These are phyloP conservation scores for Phytophthora boehmeriae DNA, from an alignment of 352 stramenopile genomes.

Conservation along the genomic window DNA sequence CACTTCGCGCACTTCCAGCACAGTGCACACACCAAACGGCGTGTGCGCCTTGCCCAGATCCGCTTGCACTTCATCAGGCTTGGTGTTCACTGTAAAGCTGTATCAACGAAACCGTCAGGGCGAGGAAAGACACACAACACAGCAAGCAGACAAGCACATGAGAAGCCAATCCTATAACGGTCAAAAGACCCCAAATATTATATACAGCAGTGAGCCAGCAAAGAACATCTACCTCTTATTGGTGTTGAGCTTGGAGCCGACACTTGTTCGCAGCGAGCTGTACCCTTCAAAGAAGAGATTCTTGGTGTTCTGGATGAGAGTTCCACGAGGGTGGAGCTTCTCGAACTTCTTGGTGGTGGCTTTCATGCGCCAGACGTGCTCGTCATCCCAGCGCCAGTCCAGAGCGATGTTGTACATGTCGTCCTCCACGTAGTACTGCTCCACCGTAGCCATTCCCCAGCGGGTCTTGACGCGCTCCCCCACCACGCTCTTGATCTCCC, in stretches of 20 bases:
- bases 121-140: constrained; percentile 21
- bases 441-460: constrained; percentile 83
- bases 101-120: constrained; percentile 16
- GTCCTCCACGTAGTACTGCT: constrained; percentile 87
- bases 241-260: constrained; percentile 70
- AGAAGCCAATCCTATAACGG: constrained; percentile 29
- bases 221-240: constrained; percentile 44
- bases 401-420: constrained; percentile 90
- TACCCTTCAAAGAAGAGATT: constrained; percentile 81
- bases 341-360: constrained; percentile 91
- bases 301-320: constrained; percentile 82
- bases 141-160: constrained; percentile 19
- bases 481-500: constrained; percentile 86
- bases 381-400: constrained; percentile 89
- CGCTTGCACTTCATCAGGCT: constrained; percentile 27
- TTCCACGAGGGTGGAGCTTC: constrained; percentile 64
- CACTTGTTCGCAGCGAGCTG: constrained; percentile 71
- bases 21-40: constrained; percentile 53
- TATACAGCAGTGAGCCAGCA: constrained; percentile 26
- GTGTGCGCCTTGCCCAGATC: constrained; percentile 52
- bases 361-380: constrained; percentile 90
- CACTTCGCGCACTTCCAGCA: constrained; percentile 46
- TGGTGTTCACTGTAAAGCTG: constrained; percentile 29
- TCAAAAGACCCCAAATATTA: constrained; percentile 24
- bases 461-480: constrained; percentile 85